Conservation (phyloP, 2,329 filamentous ascomycete genomes). For the Aspergillus pseudoviridinutans region DNA sequence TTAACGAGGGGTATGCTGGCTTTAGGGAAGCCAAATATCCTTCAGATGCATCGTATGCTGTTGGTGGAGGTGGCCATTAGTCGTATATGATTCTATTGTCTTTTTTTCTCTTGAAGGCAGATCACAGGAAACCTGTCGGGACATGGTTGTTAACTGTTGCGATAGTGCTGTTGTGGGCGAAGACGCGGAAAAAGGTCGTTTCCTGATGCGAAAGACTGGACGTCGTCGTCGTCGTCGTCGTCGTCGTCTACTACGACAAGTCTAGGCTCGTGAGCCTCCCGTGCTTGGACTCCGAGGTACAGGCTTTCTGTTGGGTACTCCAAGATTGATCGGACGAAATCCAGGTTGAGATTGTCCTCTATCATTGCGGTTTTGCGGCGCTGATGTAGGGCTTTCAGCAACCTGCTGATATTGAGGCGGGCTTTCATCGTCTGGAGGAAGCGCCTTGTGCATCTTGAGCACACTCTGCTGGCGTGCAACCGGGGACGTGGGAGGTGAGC, state of each 20-base stretch:
- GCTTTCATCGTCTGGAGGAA: slow-evolving; percentile 24
- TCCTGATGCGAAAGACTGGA: not conserved
- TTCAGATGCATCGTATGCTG: not conserved
- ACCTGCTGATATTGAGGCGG: slow-evolving; percentile 30
- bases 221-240: no score
- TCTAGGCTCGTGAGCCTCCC: not conserved
- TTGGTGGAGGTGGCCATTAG: not conserved
- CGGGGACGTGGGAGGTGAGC: slow-evolving; percentile 29
- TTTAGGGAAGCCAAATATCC: not conserved
- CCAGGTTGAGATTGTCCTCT: slow-evolving; percentile 21
- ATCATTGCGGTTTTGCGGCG: slow-evolving; percentile 9
- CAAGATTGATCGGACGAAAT: slow-evolving; percentile 31
- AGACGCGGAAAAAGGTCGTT: not conserved
- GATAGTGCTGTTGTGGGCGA: not conserved
- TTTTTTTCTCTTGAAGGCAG: not conserved
- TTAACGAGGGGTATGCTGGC: not conserved
- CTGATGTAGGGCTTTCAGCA: slow-evolving; percentile 16
- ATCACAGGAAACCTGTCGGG: not conserved
- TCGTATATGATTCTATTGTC: not conserved
- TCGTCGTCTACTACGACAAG: not conserved
- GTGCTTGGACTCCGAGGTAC: slow-evolving; percentile 28
- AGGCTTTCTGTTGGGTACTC: slow-evolving; percentile 36
- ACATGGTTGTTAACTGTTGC: not conserved
- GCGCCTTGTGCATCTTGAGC: slow-evolving; percentile 26
- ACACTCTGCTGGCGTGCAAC: slow-evolving; percentile 30